Percentiles rank a stretch among this genome's conserved stretches.
Evolutionary conservation across 139 green algal genomes (phyloP).

Genomic region (Chlamydomonas sp.): DNA sequence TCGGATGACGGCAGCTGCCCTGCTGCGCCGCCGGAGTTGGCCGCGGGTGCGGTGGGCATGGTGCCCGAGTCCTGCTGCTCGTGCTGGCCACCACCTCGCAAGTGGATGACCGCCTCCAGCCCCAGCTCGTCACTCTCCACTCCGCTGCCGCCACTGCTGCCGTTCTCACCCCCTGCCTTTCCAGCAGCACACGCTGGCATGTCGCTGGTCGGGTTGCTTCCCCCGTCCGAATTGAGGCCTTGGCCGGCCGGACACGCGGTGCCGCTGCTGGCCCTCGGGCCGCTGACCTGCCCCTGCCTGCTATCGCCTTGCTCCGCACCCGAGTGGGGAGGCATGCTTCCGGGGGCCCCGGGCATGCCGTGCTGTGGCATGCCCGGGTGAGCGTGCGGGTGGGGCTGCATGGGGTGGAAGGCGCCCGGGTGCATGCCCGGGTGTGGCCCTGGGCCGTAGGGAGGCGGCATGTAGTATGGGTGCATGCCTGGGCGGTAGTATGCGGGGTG

Average conservation of each 20-base stretch:
- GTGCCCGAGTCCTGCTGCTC: background rate
- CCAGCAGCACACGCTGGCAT: background rate
- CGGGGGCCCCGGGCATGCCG: background rate
- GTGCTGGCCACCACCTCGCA: background rate
- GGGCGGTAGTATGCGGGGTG: background rate
- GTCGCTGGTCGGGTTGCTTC: background rate
- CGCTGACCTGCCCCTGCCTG: background rate
- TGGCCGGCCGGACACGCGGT: background rate
- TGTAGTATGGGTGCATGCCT: background rate
- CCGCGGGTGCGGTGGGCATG: too few species aligned
- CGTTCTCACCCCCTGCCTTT: background rate
- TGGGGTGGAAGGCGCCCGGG: background rate
- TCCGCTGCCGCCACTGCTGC: background rate
- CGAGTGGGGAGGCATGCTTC: too few species aligned
- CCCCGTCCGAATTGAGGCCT: slow-evolving; percentile 4
- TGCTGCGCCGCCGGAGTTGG: background rate
- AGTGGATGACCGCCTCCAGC: slow-evolving; percentile 28
- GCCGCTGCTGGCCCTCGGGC: background rate
- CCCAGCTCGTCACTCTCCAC: slow-evolving; percentile 19
- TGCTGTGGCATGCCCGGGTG: background rate
- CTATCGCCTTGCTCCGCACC: too few species aligned
- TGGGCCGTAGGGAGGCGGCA: background rate
- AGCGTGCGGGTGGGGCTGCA: background rate
- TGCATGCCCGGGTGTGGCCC: slow-evolving; percentile 23
- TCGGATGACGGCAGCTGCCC: background rate